Evolutionary conservation across 192 early-diverging fungal species (phyloP), one percentile per base, ranked within the genome.

Genomic region (Podila epigama): DNA sequence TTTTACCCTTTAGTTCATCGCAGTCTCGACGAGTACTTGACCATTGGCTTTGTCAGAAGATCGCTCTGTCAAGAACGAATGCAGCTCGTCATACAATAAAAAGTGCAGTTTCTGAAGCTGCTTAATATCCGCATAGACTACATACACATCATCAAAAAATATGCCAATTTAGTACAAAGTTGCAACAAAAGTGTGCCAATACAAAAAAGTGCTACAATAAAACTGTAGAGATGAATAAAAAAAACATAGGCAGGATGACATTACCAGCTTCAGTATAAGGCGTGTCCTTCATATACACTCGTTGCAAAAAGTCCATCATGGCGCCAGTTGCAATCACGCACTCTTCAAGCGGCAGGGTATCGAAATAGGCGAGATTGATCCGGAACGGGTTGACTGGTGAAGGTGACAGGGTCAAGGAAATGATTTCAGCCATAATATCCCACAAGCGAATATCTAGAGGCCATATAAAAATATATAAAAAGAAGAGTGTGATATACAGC

Each of bases 361-460:
- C 89, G 73, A 86, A 90, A 41, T 87, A 90, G 20, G 70, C 69
- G 55, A 85, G 85, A 44, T 89, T 83, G 22, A 92, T 81, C 36
- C 85, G 81, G 70, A 90, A 92, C 1, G 90, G 90, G 70, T 92
- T 92, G 50, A 85, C 75, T 1, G 88, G 88, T 33, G 86, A 82
- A 41, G 83, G 84, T 34, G 64, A 67, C 57, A 89, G 52, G 11
- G 88, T 82, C 18, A 86, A 72, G 34, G 82, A 83, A 13, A 92
- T 85, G 20, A 92, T 84, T 73, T 92, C 90, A 15, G 87, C 90
- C 39, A 92, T 77, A 9, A 92, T 86, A 53, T 92, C 88, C 86
- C 89, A 88, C 4, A 88, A 81, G 2, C 83, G 66, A 18, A 90
- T 81, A 61, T 92, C 89, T 80, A 55, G 5, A 42, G 29, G 4